Base-by-base conservation (phyloP, 257 asterid genomes). In the Penstemon eatonii region DNA sequence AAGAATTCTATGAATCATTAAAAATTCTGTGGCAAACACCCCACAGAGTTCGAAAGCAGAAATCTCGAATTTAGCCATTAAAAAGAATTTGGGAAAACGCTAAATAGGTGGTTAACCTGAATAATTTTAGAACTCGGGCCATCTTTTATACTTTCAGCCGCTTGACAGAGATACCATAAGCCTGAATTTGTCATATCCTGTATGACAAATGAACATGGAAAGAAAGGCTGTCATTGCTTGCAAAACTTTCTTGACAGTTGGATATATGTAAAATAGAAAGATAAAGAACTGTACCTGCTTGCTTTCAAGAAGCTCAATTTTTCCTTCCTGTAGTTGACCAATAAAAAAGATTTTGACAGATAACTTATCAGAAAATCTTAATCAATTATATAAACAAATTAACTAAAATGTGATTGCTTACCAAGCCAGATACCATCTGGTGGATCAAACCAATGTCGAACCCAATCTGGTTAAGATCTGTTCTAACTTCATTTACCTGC, bases 101-200 rank as follows among this genome's bases (percentile, higher is more conserved):
- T 56, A 52, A 33, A 4, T 37, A 42, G 60, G 60, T 50, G 5
- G 53, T 70, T 60, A 52, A 89, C 96, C 96, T 85, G 83, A 67
- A 89, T 69, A 67, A 72, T 53, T 66, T 86, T 85, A 47, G 91
- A 65, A 73, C 60, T 83, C 69, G 67, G 78, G 49, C 72, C 83
- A 76, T 76, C 86, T 79, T 85, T 76, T 41, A 87, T 59, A 58
- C 75, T 85, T 70, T 67, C 89, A 68, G 95, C 92, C 52, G 57
- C 88, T 83, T 87, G 90, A 80, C 96, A 89, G 65, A 89, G 85
- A 82, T 89, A 89, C 84, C 84, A 89, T 76, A 89, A 58, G 52
- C 95, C 96, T 12, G 95, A 83, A 78, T 83, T 89, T 13, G 96
- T 89, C 76, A 83, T 47, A 80, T 87, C 95, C 96, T 89, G 84